Evolutionary conservation across 257 asterid genomes (phyloP).

Genomic region (Solanum habrochaites): DNA sequence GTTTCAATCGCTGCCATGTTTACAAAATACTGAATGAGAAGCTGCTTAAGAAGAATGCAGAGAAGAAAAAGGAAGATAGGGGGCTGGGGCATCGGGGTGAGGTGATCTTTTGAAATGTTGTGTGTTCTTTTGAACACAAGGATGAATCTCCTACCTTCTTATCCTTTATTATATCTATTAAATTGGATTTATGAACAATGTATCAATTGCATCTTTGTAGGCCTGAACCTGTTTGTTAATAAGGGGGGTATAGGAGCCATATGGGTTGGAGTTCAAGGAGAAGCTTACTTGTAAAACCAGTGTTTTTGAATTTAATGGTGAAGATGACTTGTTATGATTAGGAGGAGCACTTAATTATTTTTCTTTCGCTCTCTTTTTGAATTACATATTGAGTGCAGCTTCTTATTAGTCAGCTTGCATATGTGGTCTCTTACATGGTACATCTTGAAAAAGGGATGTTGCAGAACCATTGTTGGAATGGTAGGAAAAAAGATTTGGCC

Average conservation of each 20-base stretch:
- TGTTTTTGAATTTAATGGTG: neutral
- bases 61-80: neutral
- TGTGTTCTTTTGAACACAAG: neutral
- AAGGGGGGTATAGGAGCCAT: neutral
- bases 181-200: no score
- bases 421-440: neutral
- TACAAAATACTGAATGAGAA: neutral
- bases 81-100: neutral
- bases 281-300: neutral
- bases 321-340: neutral
- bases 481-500: neutral
- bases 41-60: neutral
- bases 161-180: neutral
- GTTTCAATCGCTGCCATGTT: neutral
- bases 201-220: slow-evolving; percentile 5
- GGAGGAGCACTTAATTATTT: neutral
- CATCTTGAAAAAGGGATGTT: neutral
- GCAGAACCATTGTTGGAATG: neutral
- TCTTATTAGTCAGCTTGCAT: neutral
- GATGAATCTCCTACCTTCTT: no score
- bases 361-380: neutral
- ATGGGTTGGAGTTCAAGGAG: neutral
- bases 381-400: neutral
- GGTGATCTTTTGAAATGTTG: neutral
- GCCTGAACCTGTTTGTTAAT: neutral